phyloP scores from a whole-genome alignment of 2,329 filamentous ascomycete genomes.

The Tothia fuscella region DNA sequence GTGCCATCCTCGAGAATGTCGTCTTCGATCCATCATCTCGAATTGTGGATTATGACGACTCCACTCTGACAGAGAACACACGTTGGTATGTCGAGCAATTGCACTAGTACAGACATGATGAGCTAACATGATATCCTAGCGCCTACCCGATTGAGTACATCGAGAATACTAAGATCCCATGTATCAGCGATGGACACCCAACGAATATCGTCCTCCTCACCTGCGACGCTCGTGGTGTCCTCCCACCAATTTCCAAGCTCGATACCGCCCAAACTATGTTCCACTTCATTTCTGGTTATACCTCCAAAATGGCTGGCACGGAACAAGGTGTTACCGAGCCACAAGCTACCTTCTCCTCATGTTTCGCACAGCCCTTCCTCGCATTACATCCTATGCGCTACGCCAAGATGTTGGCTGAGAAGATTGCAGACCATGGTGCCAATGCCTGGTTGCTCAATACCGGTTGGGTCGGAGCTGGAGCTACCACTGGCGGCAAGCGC shows the following conservation, averaged over 20 bases:
- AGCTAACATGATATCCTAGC: slow-evolving; percentile 21
- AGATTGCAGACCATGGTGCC: slow-evolving; percentile 89
- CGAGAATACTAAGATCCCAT: slow-evolving; percentile 96
- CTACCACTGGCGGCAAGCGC: slow-evolving; percentile 83
- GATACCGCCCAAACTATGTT: slow-evolving; percentile 95
- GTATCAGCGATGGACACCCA: slow-evolving; percentile 75
- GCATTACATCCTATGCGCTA: slow-evolving; percentile 99
- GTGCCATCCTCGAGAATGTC: slow-evolving; percentile 95
- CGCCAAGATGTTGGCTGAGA: slow-evolving; percentile 94
- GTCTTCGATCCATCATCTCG: slow-evolving; percentile 89
- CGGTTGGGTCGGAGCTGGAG: slow-evolving; percentile 88
- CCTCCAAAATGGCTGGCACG: slow-evolving; percentile 99
- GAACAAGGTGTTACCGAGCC: slow-evolving; percentile 95
- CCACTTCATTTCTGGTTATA: slow-evolving; percentile 99
- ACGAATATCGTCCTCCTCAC: slow-evolving; percentile 97
- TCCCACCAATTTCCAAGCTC: slow-evolving; percentile 96
- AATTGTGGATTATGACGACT: slow-evolving; percentile 88
- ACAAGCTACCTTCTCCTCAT: slow-evolving; percentile 96
- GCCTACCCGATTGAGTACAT: slow-evolving; percentile 99
- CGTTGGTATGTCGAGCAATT: slow-evolving; percentile 49
- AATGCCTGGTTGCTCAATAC: slow-evolving; percentile 99
- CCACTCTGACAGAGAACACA: slow-evolving; percentile 94
- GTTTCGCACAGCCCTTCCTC: slow-evolving; percentile 98
- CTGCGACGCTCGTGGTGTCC: slow-evolving; percentile 92
- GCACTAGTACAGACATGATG: neutral